phyloP scores from a whole-genome alignment of 768 basidiomycete species.

The Trichaptum fuscoviolaceum region DNA sequence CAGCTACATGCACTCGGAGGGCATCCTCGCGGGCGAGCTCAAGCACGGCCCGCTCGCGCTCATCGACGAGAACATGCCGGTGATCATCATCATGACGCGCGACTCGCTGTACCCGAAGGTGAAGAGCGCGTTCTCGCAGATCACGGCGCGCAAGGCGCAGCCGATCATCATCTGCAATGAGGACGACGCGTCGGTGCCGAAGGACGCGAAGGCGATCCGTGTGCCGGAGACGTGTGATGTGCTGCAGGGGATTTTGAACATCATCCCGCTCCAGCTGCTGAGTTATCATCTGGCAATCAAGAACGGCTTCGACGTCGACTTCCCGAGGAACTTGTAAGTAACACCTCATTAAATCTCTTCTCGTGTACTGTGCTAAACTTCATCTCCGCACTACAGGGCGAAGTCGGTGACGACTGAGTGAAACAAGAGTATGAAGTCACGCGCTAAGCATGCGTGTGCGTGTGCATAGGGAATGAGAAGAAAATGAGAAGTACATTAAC shows the following conservation, averaged over 20 bases:
- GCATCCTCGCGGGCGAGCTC: slow-evolving; percentile 95
- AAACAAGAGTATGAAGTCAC: slow-evolving; percentile 8
- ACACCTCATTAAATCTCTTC: slow-evolving; percentile 4
- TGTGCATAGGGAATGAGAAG: not conserved
- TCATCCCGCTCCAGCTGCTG: slow-evolving; percentile 92
- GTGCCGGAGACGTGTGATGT: slow-evolving; percentile 94
- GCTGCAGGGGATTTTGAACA: slow-evolving; percentile 92
- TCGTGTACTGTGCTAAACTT: slow-evolving; percentile 12
- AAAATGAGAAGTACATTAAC: not conserved
- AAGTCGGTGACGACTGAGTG: slow-evolving; percentile 77
- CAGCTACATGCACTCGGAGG: slow-evolving; percentile 85
- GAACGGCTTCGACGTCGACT: slow-evolving; percentile 97
- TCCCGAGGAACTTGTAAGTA: slow-evolving; percentile 90
- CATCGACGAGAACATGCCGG: slow-evolving; percentile 97
- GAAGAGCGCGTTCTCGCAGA: slow-evolving; percentile 92
- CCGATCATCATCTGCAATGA: slow-evolving; percentile 96
- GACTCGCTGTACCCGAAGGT: slow-evolving; percentile 99
- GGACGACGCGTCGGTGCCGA: slow-evolving; percentile 73
- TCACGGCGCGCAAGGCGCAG: slow-evolving; percentile 94
- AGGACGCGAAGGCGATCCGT: slow-evolving; percentile 80
- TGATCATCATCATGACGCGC: slow-evolving; percentile 99
- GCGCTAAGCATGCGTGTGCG: not conserved
- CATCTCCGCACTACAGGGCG: slow-evolving; percentile 38
- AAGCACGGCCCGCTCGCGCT: slow-evolving; percentile 98
- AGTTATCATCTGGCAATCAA: slow-evolving; percentile 95